Conservation (phyloP, 768 basidiomycete species). For the Russula emetica region DNA sequence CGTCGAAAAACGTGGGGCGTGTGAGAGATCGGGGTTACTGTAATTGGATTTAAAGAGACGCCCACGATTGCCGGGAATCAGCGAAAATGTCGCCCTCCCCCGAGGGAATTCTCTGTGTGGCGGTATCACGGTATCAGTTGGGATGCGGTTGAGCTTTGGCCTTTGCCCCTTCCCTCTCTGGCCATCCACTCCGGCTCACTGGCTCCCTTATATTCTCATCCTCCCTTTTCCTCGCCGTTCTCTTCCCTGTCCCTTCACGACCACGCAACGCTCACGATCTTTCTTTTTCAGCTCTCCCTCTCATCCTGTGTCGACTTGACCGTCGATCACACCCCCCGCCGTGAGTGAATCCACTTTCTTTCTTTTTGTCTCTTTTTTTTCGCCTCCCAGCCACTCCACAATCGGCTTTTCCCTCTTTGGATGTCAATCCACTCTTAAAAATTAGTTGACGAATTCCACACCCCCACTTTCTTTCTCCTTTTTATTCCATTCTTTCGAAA, state of each 20-base stretch:
- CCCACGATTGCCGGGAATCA: conserved; percentile 24
- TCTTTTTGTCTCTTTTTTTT: conserved; percentile 6
- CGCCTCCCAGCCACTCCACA: conserved; percentile 7
- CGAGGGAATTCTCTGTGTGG: conserved; percentile 16
- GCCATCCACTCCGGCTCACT: conserved; percentile 17
- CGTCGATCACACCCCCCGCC: conserved; percentile 20
- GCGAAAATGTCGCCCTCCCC: conserved; percentile 18
- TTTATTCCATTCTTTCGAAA: background rate
- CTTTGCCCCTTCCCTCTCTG: background rate
- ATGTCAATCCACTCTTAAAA: conserved; percentile 10
- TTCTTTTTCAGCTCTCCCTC: conserved; percentile 21
- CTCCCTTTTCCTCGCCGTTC: conserved; percentile 29
- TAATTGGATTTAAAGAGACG: conserved; percentile 18
- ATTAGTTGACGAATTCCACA: conserved; percentile 9
- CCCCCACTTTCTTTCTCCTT: background rate
- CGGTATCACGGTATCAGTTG: background rate
- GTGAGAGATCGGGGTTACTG: conserved; percentile 30
- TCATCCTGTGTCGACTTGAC: conserved; percentile 10
- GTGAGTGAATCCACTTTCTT: conserved; percentile 36
- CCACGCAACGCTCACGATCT: conserved; percentile 28
- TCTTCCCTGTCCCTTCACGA: conserved; percentile 38
- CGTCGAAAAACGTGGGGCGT: conserved; percentile 43
- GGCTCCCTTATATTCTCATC: conserved; percentile 37
- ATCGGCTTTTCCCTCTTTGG: conserved; percentile 14
- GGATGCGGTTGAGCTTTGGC: background rate